A percentile compares a stretch with the other conserved stretches of the same genome.
These are phyloP conservation scores for Chlamydomonas eustigma DNA, from an alignment of 139 green algal species.

Conservation along the genomic window DNA sequence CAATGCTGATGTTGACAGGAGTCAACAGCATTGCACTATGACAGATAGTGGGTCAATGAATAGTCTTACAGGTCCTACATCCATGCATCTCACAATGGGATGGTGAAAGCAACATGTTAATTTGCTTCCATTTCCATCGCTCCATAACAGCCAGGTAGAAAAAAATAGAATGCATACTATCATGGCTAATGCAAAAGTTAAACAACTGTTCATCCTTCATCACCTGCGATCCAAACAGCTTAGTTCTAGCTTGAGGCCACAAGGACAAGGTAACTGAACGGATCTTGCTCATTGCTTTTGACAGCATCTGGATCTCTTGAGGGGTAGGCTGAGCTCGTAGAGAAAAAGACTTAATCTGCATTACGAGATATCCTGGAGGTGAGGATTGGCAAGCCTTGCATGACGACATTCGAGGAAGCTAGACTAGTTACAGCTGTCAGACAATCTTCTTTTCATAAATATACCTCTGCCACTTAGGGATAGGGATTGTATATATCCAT, in stretches of 20 bases:
- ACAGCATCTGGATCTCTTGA: slow-evolving; percentile 34
- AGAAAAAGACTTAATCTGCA: slow-evolving; percentile 49
- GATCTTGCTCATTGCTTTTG: slow-evolving; percentile 31
- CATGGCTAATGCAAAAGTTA: too few species aligned
- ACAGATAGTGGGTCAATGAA: neutral
- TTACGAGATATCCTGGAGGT: too few species aligned
- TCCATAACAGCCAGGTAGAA: too few species aligned
- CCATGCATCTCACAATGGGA: too few species aligned
- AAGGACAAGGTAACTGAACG: slow-evolving; percentile 23
- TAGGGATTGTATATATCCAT: too few species aligned
- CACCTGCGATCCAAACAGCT: slow-evolving; percentile 75
- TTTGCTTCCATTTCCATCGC: too few species aligned
- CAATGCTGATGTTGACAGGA: neutral
- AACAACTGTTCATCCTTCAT: neutral
- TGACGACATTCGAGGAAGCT: too few species aligned
- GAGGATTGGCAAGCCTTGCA: too few species aligned
- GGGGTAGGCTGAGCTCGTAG: slow-evolving; percentile 26
- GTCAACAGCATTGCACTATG: neutral
- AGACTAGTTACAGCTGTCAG: too few species aligned
- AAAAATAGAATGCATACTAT: too few species aligned
- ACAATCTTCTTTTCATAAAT: too few species aligned
- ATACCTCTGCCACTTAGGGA: too few species aligned
- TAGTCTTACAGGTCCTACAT: neutral
- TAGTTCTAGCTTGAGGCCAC: slow-evolving; percentile 48
- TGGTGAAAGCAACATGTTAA: neutral